These are phyloP conservation scores for Phytophthora hibernalis DNA, from an alignment of 352 stramenopile species.

Conservation along the genomic window DNA sequence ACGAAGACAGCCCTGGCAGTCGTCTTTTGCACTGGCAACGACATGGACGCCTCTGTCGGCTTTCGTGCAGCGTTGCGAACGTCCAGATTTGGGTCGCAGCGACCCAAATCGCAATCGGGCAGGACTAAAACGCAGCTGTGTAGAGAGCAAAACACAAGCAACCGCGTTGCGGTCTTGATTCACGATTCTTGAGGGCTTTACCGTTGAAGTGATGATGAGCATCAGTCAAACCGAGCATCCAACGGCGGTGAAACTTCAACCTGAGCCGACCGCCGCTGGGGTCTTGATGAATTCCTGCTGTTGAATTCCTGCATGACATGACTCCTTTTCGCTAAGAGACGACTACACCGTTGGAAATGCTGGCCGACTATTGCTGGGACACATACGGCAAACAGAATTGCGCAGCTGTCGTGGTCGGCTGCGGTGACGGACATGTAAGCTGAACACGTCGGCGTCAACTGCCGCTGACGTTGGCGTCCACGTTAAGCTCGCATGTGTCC, in stretches of 20 bases:
- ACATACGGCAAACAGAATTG: not conserved
- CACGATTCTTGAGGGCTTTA: not conserved
- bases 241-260: slow-evolving; percentile 8
- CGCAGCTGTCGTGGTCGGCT: not conserved
- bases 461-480: not conserved
- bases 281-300: not conserved
- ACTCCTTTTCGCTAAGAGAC: not conserved
- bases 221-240: not conserved
- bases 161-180: not conserved
- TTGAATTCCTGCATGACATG: too few species aligned
- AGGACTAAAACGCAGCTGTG: not conserved
- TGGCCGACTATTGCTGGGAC: not conserved
- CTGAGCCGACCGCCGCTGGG: not conserved
- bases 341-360: not conserved
- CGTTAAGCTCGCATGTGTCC: not conserved
- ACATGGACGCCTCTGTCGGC: not conserved
- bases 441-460: not conserved
- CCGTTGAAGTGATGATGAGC: not conserved
- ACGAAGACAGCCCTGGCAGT: not conserved
- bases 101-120: not conserved
- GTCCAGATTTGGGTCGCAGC: too few species aligned
- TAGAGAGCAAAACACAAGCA: not conserved
- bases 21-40: slow-evolving; percentile 4
- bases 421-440: not conserved
- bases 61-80: too few species aligned